Evolutionary conservation across 495 filamentous ascomycete genomes (phyloP).

Genomic region (Viridothelium virens): DNA sequence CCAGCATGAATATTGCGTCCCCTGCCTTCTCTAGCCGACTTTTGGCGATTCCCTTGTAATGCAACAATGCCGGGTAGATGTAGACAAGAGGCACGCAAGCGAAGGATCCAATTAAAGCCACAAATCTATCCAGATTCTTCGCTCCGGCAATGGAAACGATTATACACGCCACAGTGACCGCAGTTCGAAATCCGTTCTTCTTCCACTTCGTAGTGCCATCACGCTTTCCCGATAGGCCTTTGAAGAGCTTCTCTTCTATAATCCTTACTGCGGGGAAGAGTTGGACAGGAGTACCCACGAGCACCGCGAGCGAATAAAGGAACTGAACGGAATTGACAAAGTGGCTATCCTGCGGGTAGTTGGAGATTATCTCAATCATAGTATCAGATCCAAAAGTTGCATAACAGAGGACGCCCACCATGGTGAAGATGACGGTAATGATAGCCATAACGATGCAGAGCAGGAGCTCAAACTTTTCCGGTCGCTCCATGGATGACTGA

Average conservation of each 20-base stretch:
- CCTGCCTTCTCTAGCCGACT: neutral
- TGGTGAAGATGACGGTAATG: slow-evolving; percentile 82
- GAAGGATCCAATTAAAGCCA: slow-evolving; percentile 90
- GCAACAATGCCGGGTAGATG: slow-evolving; percentile 64
- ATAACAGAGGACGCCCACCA: slow-evolving; percentile 87
- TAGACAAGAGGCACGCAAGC: slow-evolving; percentile 96
- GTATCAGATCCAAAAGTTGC: slow-evolving; percentile 92
- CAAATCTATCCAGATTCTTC: slow-evolving; percentile 92
- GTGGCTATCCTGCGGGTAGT: slow-evolving; percentile 90
- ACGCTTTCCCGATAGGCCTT: slow-evolving; percentile 78
- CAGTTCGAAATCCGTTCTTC: slow-evolving; percentile 94
- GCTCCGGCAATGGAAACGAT: slow-evolving; percentile 86
- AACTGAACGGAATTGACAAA: slow-evolving; percentile 94
- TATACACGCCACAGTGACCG: slow-evolving; percentile 78
- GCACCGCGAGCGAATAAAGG: slow-evolving; percentile 87
- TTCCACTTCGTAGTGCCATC: slow-evolving; percentile 97
- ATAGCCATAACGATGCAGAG: slow-evolving; percentile 86
- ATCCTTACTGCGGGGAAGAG: slow-evolving; percentile 94
- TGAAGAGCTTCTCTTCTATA: slow-evolving; percentile 60
- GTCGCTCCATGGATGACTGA: slow-evolving; percentile 89
- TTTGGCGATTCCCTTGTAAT: neutral
- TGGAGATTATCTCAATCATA: slow-evolving; percentile 91
- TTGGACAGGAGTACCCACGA: slow-evolving; percentile 88
- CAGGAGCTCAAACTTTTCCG: slow-evolving; percentile 77
- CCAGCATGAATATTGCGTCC: slow-evolving; percentile 2